Conservation (phyloP, 805 yeast species). For the Candida vartiovaarae region DNA sequence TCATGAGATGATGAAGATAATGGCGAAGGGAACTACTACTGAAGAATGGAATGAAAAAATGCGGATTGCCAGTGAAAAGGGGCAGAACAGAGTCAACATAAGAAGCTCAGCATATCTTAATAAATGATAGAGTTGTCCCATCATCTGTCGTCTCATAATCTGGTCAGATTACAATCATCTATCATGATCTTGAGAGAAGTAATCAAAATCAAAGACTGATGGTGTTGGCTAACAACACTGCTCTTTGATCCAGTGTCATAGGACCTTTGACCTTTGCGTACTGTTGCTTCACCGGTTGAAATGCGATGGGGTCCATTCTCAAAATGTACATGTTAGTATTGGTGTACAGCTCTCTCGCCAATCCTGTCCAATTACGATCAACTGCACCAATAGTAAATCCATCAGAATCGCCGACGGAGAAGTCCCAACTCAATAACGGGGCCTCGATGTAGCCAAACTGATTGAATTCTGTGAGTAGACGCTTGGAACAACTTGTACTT, state of each 20-base stretch:
- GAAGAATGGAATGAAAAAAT: slow-evolving; percentile 31
- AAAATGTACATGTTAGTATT: slow-evolving; percentile 89
- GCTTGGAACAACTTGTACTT: slow-evolving; percentile 67
- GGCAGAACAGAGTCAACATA: not conserved
- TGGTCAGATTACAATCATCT: too few species aligned
- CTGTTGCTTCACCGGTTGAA: slow-evolving; percentile 44
- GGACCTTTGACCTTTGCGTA: slow-evolving; percentile 40
- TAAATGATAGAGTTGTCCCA: too few species aligned
- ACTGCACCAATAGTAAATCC: slow-evolving; percentile 66
- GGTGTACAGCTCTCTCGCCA: slow-evolving; percentile 84
- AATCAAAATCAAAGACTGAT: slow-evolving; percentile 91
- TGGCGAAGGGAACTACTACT: slow-evolving; percentile 30
- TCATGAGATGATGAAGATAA: slow-evolving; percentile 36
- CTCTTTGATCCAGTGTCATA: slow-evolving; percentile 72
- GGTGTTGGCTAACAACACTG: slow-evolving; percentile 77
- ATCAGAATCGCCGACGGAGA: slow-evolving; percentile 57
- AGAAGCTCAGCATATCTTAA: too few species aligned
- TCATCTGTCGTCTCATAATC: too few species aligned
- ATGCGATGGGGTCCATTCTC: slow-evolving; percentile 68
- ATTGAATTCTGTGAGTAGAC: slow-evolving; percentile 33
- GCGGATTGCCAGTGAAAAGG: slow-evolving; percentile 1
- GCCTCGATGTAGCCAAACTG: slow-evolving; percentile 87
- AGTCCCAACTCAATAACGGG: slow-evolving; percentile 76
- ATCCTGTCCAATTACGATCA: slow-evolving; percentile 89
- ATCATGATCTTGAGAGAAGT: slow-evolving; percentile 56